These are phyloP conservation scores for Trypanosoma brucei DNA, from an alignment of 208 protist genomes.

Conservation along the genomic window DNA sequence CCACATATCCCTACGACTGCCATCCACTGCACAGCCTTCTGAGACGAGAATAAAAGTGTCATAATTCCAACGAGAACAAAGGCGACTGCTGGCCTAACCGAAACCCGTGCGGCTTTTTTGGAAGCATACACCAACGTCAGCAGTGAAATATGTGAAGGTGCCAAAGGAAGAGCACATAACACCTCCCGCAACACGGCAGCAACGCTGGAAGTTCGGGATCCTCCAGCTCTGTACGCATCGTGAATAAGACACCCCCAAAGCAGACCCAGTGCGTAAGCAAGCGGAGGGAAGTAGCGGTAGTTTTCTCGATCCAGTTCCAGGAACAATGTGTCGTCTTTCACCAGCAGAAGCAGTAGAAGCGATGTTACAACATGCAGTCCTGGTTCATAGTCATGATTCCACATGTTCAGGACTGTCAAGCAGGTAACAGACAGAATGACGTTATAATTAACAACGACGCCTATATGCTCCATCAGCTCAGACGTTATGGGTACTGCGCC, in stretches of 20 bases:
- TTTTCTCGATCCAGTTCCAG: constrained; percentile 26
- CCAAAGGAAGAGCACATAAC: constrained; percentile 21
- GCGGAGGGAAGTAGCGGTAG: constrained; percentile 71
- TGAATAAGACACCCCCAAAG: constrained; percentile 50
- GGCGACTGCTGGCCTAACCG: constrained; percentile 29
- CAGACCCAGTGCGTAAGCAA: constrained; percentile 29
- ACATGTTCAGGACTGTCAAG: constrained; percentile 55
- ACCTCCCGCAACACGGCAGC: constrained; percentile 15
- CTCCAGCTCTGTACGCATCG: constrained; percentile 28
- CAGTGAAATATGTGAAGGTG: constrained; percentile 37
- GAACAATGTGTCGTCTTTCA: constrained; percentile 66
- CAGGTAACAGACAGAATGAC: constrained; percentile 39
- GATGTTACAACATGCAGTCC: constrained; percentile 52
- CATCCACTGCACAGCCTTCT: constrained; percentile 64
- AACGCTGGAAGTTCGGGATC: not conserved
- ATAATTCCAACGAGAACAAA: constrained; percentile 41
- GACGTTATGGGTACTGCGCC: constrained; percentile 28
- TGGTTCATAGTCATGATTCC: constrained; percentile 54
- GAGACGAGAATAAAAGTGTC: constrained; percentile 38
- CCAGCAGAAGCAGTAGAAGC: constrained; percentile 64
- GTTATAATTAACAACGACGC: constrained; percentile 52
- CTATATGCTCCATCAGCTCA: constrained; percentile 27
- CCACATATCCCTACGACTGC: constrained; percentile 50
- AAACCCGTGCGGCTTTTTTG: constrained; percentile 27
- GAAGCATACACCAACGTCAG: constrained; percentile 25